A percentile compares a stretch with the other conserved stretches of the same genome.
These are phyloP conservation scores for Globisporangium nunn DNA, from an alignment of 352 stramenopile genomes.

Conservation along the genomic window DNA sequence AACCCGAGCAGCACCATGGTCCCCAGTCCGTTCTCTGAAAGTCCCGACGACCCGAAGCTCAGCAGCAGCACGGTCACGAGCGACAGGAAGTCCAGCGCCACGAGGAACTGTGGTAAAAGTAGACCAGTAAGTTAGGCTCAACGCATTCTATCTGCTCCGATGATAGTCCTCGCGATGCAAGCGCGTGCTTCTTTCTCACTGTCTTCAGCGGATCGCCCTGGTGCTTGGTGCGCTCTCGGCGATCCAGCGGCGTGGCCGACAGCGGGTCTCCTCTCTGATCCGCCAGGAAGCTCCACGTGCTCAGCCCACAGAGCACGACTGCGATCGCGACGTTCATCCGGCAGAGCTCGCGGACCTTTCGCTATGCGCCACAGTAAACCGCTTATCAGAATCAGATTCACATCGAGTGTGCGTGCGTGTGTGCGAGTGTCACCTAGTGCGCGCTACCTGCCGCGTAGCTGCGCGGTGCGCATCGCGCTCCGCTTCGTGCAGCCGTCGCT, in stretches of 20 bases:
- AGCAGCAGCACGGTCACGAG: conserved; percentile 37
- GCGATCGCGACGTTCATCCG: conserved; percentile 27
- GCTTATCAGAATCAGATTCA: background rate
- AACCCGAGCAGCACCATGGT: conserved; percentile 27
- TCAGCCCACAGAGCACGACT: conserved; percentile 29
- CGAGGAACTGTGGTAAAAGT: conserved; percentile 25
- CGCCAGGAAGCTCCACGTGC: conserved; percentile 19
- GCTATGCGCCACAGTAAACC: conserved; percentile 9
- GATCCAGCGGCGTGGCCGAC: background rate
- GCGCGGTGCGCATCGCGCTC: conserved; percentile 29
- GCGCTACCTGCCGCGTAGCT: conserved; percentile 25
- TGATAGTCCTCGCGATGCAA: background rate
- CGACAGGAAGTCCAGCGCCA: conserved; percentile 36
- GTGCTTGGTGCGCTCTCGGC: background rate
- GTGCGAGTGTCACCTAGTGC: background rate
- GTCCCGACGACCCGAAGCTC: conserved; percentile 19
- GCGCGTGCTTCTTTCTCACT: background rate
- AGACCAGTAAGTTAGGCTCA: background rate
- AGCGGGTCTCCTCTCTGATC: background rate
- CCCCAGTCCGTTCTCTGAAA: conserved; percentile 30
- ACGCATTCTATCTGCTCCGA: background rate
- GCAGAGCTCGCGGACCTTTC: conserved; percentile 27
- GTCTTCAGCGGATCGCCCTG: background rate
- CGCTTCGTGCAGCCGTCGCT: conserved; percentile 34
- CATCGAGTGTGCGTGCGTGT: too few relatives aligned